These are phyloP conservation scores for Sclerotinia sclerotiorum DNA, from an alignment of 2,329 filamentous ascomycete genomes.

Conservation along the genomic window DNA sequence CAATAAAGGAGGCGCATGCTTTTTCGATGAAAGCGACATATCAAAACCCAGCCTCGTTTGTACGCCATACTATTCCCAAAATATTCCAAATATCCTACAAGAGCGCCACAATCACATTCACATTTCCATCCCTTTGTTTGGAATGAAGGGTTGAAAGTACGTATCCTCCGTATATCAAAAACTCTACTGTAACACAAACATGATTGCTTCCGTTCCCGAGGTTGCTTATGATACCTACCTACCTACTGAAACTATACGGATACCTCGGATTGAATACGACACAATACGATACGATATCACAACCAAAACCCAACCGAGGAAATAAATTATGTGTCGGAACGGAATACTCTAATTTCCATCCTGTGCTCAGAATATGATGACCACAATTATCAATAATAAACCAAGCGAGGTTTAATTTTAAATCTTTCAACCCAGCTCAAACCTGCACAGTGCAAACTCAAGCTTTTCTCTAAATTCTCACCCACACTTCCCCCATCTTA, in stretches of 20 bases:
- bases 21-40: background rate
- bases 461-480: background rate
- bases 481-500: background rate
- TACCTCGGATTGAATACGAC: background rate
- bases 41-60: background rate
- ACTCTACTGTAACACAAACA: too few relatives aligned
- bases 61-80: background rate
- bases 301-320: too few relatives aligned
- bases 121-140: background rate
- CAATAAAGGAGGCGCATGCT: conserved; percentile 8
- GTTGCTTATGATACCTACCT: background rate
- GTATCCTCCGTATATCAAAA: too few relatives aligned
- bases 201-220: background rate
- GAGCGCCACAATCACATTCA: conserved; percentile 3
- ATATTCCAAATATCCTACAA: background rate
- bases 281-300: background rate
- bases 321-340: too few relatives aligned
- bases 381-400: too few relatives aligned
- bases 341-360: too few relatives aligned
- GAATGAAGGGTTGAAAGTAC: background rate
- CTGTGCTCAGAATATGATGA: too few relatives aligned
- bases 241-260: too few relatives aligned
- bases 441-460: background rate
- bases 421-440: too few relatives aligned
- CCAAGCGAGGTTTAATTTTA: too few relatives aligned